Evolutionary conservation across 768 basidiomycete genomes (phyloP), one percentile per base, ranked within the genome.

Genomic region (Phylloporus sp.): DNA sequence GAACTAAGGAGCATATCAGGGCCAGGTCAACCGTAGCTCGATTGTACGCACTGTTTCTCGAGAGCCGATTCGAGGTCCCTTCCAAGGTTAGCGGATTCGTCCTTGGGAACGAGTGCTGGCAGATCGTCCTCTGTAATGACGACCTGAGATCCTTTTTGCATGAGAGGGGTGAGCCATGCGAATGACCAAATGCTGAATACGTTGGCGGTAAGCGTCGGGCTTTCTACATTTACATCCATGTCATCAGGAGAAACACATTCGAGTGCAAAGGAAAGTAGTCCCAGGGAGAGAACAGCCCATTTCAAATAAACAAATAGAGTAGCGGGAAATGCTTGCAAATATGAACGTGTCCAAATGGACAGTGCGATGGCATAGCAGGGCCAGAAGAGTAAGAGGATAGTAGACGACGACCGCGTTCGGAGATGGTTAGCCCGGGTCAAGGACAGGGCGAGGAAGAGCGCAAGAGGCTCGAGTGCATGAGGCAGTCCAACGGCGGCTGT

Each of bases 51-150:
- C 81, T 87, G 79, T 48, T 79, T 71, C 31, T 80, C 54, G 70
- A 91, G 73, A 5, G 86, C 77, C 1, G 55, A 60, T 42, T 82
- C 71, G 17, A 96, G 73, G 14, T 73, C 71, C 6, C 71, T 56
- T 11, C 85, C 84, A 1, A 95, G 76, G n/a, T 78, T 76, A 23
- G 74, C 73, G 0, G 90, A 82, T 53, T 85, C 80, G 57, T 95
- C 89, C 10, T 67, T 59, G 1, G 81, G 69, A 20, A 80, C 68
- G 17, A 95, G 71, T 1, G 82, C 76, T 39, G 90, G 90, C 21
- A 97, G 75, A 60, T 98, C 94, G 21, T 84, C 77, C 62, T 94
- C 90, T 2, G 85, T 85, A 47, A 97, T 82, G 60, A 77, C 81
- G 43, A 78, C 68, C 6, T 68, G 61, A 0, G 76, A 74, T 29